These are phyloP conservation scores for Solanum chiquidenum DNA, from an alignment of 257 asterid genomes.

Conservation along the genomic window DNA sequence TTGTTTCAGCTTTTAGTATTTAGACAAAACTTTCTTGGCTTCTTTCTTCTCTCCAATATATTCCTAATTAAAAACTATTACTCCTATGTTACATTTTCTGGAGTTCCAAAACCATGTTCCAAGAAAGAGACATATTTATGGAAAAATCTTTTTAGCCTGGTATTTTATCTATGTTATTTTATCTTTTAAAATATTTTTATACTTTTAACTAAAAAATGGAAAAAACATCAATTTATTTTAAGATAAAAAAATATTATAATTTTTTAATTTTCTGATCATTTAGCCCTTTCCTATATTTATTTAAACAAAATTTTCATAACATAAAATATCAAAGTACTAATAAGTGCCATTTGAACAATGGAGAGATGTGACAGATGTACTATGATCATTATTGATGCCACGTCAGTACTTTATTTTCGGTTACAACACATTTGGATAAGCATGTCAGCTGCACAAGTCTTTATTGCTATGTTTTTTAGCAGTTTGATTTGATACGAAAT, in stretches of 20 bases:
- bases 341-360: neutral
- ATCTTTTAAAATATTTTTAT: too few relatives aligned
- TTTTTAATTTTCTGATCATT: too few relatives aligned
- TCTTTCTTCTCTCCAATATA: neutral
- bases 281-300: fast-evolving
- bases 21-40: slow-evolving; percentile 9
- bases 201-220: too few relatives aligned
- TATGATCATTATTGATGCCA: neutral
- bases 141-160: too few relatives aligned
- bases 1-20: slow-evolving; percentile 6
- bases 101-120: neutral
- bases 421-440: slow-evolving; percentile 7
- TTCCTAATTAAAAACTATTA: neutral
- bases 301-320: neutral
- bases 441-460: neutral
- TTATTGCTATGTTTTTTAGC: too few relatives aligned
- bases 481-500: neutral
- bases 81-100: neutral
- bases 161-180: too few relatives aligned
- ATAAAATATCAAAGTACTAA: neutral
- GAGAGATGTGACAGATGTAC: slow-evolving; percentile 16
- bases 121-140: neutral
- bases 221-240: too few relatives aligned
- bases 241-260: too few relatives aligned
- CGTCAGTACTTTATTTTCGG: slow-evolving; percentile 5